Conservation (phyloP, 768 basidiomycete genomes). For the Xanthoconium stramineum region DNA sequence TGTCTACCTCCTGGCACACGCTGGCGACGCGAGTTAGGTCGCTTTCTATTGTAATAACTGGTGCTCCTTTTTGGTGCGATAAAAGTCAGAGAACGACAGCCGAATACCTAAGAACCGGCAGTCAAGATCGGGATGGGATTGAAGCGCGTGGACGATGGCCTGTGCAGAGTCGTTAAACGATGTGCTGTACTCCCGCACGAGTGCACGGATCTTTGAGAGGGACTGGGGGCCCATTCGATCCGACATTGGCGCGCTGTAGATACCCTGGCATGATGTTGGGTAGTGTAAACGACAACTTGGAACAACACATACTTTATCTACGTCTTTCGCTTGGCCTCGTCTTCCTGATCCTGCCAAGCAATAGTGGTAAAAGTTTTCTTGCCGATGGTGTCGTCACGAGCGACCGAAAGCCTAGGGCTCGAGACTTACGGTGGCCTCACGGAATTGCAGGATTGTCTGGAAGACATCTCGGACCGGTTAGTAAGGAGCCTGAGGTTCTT, state of each 20-base stretch:
- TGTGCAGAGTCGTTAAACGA: constrained; percentile 77
- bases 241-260: constrained; percentile 47
- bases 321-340: constrained; percentile 69
- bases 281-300: not conserved
- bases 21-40: constrained; percentile 3
- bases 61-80: constrained; percentile 58
- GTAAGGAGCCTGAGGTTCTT: too few relatives aligned
- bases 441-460: constrained; percentile 74
- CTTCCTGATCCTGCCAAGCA: constrained; percentile 83
- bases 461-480: constrained; percentile 82
- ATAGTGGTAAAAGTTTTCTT: constrained; percentile 92
- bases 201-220: constrained; percentile 57
- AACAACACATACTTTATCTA: constrained; percentile 50
- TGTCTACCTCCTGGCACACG: not conserved
- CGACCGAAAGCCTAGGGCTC: not conserved
- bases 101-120: constrained; percentile 87
- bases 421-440: constrained; percentile 71
- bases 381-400: not conserved
- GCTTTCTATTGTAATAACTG: constrained; percentile 32
- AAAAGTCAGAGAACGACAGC: constrained; percentile 80
- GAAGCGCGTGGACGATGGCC: constrained; percentile 69
- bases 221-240: constrained; percentile 32
- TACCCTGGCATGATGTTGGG: constrained; percentile 44
- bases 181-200: constrained; percentile 66
- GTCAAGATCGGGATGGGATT: constrained; percentile 83